Base-by-base conservation (phyloP, 768 basidiomycete species). In the Suillus decipiens region DNA sequence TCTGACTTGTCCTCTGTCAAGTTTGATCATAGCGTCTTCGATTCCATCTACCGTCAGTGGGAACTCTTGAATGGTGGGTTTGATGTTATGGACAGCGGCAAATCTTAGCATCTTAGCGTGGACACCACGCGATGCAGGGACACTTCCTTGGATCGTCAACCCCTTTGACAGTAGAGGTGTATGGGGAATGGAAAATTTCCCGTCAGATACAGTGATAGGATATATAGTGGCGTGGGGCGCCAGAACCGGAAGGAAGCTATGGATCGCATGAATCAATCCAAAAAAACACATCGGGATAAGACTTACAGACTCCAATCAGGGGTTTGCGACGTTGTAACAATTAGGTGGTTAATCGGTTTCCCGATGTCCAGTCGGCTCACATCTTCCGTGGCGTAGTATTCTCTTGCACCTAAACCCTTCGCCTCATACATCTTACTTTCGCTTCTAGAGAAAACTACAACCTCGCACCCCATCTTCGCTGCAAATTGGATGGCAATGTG, bases 401-500 rank as follows among this genome's bases (percentile, higher is more conserved):
- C 78, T 9, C 62, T 68, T 1, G 78, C 78, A 4, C 78, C 78
- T 0, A 79, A 69, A 22, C 57, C 54, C 55, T 50, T 64, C 22
- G 78, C 76, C 37, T 79, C 76, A 9, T 72, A 69, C 51, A 47
- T 72, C 63, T 79, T 79, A 31, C 51, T 58, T 8, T 78, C 74
- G 0, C 76, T 73, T 31, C 71, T 55, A 6, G 76, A 78, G 36
- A 78, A 74, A 6, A 75, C 78, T 55, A 75, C 71, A 5, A 79
- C 78, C 8, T 73, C 73, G 22, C 75, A 76, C 15, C 78, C 78
- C 74, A 78, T 78, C 66, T 77, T 79, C 39, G 73, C 63, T 4
- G 77, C 76, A 62, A 79, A 79, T 48, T 78, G 75, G 39, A 79
- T 72, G 7, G 74, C 76, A 37, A 79, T 75, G 48, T 79, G 78